Base-by-base conservation (phyloP, 208 protist genomes). In the Porcisia hertigi region DNA sequence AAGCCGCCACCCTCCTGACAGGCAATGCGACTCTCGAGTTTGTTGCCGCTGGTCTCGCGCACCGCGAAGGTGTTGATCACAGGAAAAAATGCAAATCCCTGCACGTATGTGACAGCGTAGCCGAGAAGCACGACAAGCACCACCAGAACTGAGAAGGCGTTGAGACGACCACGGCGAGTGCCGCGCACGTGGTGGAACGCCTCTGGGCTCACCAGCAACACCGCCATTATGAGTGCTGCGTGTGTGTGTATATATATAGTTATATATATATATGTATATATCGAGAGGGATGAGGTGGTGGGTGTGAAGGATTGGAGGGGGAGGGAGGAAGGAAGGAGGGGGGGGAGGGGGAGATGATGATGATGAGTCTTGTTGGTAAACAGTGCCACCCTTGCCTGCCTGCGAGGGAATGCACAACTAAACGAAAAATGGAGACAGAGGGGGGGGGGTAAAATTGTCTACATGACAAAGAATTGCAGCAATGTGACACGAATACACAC, bases 1-100 rank as follows among this genome's bases (percentile, higher is more conserved):
- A 80, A 82, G 60, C 73, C 80, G 58, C 84, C 84, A 20, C 67
- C 34, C 49, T 74, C 36, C 34, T 73, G 69, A 52, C 84, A 88
- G n/a, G 57, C n/a, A 20, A 77, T 43, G 3, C 73, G 69, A 34
- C 69, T 55, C 49, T 79, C 63, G 39, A 57, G 39, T 41, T 71
- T 66, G 60, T 57, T 65, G 43, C 62, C 81, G 34, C 36, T 77
- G 0, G 34, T 52, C 39, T 86, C 84, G 4, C 1, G 14, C 55
- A 25, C n/a, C 6, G 81, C 81, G 16, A 83, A 76, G 49, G 71
- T 77, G 4, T 25, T 11, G 5, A 86, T 23, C 9, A 88, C 59
- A 3, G 84, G 80, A 0, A 76, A 76, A 66, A 77, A 88, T n/a
- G 71, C 63, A 43, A 80, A 81, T 45, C 69, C 73, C 4, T 67